Percentiles rank a stretch among this genome's conserved stretches.
Conservation (phyloP, 2,329 filamentous ascomycete species). For the Sclerotinia glacialis region DNA sequence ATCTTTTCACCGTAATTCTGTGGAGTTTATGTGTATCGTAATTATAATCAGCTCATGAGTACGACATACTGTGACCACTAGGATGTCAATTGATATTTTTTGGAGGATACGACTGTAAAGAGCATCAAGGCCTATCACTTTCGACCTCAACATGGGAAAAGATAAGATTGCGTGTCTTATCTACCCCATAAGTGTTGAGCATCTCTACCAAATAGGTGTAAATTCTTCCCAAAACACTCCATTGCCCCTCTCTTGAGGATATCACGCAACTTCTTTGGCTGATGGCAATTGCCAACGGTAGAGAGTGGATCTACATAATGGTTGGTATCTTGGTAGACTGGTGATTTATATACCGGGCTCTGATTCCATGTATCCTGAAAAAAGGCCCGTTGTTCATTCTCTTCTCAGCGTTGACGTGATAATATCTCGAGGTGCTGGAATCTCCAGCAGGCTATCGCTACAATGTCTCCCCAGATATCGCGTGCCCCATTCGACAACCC, state of each 20-base stretch:
- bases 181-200: neutral
- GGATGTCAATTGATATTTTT: neutral
- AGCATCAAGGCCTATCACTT: neutral
- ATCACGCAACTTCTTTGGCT: constrained; percentile 1
- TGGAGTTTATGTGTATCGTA: neutral
- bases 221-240: neutral
- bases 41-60: neutral
- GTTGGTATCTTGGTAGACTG: neutral
- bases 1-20: neutral
- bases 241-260: neutral
- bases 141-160: neutral
- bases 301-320: neutral
- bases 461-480: neutral
- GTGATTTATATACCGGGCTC: neutral
- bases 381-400: neutral
- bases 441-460: neutral
- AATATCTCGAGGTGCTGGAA: neutral
- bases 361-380: neutral
- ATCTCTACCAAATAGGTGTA: neutral
- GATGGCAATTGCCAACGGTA: neutral
- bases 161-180: neutral
- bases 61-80: neutral
- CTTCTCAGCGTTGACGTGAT: neutral
- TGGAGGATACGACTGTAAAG: neutral
- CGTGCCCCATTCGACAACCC: neutral